phyloP scores from a whole-genome alignment of 1,284 basidiomycete genomes.

The Trichosporon sp. region DNA sequence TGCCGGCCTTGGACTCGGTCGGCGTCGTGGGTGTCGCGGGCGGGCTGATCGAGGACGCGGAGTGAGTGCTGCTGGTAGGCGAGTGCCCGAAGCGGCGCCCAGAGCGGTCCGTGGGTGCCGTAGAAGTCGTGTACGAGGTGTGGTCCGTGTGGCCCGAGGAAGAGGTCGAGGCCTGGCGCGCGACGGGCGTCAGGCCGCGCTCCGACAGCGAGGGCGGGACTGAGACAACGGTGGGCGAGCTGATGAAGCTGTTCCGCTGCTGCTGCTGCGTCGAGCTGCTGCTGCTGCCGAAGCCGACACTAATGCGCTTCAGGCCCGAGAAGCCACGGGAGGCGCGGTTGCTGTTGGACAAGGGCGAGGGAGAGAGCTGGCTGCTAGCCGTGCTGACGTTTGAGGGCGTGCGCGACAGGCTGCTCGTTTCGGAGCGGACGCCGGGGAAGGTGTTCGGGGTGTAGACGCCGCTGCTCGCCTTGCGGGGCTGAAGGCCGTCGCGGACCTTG shows the following conservation, averaged over 20 bases:
- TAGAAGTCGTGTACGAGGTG: not conserved
- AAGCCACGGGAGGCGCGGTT: not conserved
- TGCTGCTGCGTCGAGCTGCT: not conserved
- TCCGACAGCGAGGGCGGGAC: not conserved
- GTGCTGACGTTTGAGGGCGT: not conserved
- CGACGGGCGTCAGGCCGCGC: not conserved
- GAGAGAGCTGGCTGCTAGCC: not conserved
- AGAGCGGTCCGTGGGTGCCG: not conserved
- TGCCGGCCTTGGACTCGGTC: not conserved
- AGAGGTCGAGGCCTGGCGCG: not conserved
- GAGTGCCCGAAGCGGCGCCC: conserved; percentile 4
- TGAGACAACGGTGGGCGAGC: not conserved
- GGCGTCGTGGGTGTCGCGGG: conserved; percentile 21
- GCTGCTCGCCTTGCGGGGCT: conserved; percentile 13
- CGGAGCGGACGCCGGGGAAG: conserved; percentile 12
- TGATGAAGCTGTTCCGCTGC: not conserved
- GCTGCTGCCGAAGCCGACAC: not conserved
- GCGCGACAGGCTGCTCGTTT: not conserved
- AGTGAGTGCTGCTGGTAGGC: conserved; percentile 14
- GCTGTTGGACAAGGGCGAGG: not conserved
- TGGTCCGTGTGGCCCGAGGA: not conserved
- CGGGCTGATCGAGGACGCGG: conserved; percentile 12
- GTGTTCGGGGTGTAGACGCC: conserved; percentile 24
- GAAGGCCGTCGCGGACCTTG: conserved; percentile 18
- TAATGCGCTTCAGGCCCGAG: not conserved